Percentiles rank a stretch among this genome's conserved stretches.
These are phyloP conservation scores for Tympanopsis confertula DNA, from an alignment of 2,329 filamentous ascomycete genomes.

Conservation along the genomic window DNA sequence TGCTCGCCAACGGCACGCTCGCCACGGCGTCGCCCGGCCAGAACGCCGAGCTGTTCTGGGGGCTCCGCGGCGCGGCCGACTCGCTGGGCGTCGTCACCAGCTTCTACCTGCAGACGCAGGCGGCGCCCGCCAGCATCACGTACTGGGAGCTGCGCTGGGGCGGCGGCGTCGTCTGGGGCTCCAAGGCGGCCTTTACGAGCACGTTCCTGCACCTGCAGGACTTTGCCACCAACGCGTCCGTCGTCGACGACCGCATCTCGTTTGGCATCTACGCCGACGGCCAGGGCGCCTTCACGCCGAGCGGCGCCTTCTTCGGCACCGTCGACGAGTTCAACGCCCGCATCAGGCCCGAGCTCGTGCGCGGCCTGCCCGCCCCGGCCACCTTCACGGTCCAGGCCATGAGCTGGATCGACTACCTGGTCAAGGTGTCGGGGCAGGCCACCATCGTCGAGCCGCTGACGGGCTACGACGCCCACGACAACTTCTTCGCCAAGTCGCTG, in stretches of 20 bases:
- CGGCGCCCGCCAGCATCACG: constrained; percentile 14
- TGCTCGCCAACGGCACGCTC: constrained; percentile 19
- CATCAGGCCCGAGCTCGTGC: constrained; percentile 13
- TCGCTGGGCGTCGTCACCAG: constrained; percentile 24
- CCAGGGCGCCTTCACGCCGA: constrained; percentile 11
- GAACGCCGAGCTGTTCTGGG: constrained; percentile 16
- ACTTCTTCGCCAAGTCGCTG: constrained; percentile 23
- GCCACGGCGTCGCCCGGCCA: constrained; percentile 6
- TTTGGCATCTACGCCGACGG: constrained; percentile 12
- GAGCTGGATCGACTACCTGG: constrained; percentile 7
- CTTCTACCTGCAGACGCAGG: constrained; percentile 20
- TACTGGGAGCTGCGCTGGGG: constrained; percentile 11
- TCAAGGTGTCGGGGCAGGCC: constrained; percentile 6
- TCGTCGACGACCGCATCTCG: constrained; percentile 16
- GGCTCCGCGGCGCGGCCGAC: constrained; percentile 25
- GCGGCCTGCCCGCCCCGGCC: constrained; percentile 8
- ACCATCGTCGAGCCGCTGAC: constrained; percentile 6
- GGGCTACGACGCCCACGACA: constrained; percentile 8
- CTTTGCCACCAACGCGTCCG: constrained; percentile 16
- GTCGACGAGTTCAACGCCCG: constrained; percentile 9
- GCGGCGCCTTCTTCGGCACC: constrained; percentile 19
- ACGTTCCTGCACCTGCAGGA: constrained; percentile 14
- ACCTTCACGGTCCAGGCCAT: constrained; percentile 10
- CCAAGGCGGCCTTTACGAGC: constrained; percentile 9
- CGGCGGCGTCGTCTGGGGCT: constrained; percentile 6